Evolutionary conservation across 2,329 filamentous ascomycete species (phyloP).

Genomic region (Arthrobotrys entomopaga): DNA sequence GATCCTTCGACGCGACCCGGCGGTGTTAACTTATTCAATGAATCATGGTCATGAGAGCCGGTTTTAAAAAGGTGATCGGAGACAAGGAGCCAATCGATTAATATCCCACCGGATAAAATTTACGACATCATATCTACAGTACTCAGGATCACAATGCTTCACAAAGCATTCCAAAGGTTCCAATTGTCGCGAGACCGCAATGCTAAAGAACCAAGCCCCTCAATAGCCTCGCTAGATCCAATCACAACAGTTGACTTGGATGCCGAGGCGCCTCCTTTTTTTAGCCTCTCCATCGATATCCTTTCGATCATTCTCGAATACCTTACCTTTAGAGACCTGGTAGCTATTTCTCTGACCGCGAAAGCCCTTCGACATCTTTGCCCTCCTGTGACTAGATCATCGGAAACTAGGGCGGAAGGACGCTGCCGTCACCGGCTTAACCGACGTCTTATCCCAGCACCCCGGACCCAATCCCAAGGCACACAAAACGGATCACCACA

Average conservation of each 20-base stretch:
- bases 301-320: conserved; percentile 34
- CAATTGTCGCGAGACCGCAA: conserved; percentile 30
- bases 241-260: neutral
- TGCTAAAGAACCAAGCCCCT: conserved; percentile 9
- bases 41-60: too few relatives aligned
- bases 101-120: too few relatives aligned
- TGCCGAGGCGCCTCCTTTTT: conserved; percentile 22
- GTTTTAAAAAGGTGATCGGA: too few relatives aligned
- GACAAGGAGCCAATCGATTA: too few relatives aligned
- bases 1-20: too few relatives aligned
- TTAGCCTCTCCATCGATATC: conserved; percentile 32
- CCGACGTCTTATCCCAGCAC: conserved; percentile 18
- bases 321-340: conserved; percentile 38
- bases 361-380: conserved; percentile 35
- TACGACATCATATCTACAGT: too few relatives aligned
- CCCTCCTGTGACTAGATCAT: conserved; percentile 17
- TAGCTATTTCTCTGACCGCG: conserved; percentile 37
- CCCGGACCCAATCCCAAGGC: neutral
- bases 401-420: neutral
- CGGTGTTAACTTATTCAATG: too few relatives aligned
- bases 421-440: conserved; percentile 21
- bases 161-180: conserved; percentile 30
- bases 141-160: conserved; percentile 11
- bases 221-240: conserved; percentile 16
- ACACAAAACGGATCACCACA: neutral